These are phyloP conservation scores for Mycena citricolor DNA, from an alignment of 1,284 basidiomycete species.

Conservation along the genomic window DNA sequence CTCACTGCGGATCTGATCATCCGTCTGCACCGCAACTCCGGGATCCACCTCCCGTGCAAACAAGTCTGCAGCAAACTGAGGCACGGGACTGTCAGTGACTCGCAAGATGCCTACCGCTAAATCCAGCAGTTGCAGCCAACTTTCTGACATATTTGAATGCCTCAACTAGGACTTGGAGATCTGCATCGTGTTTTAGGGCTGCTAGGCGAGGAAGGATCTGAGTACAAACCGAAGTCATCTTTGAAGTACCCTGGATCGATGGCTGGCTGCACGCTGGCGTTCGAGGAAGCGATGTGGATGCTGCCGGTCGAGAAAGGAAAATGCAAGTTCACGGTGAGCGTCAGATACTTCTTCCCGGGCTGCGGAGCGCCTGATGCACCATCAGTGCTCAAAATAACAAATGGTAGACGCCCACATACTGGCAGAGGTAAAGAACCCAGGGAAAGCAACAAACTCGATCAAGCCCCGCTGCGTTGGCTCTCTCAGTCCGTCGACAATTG, in stretches of 20 bases:
- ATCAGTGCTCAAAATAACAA: slow-evolving; percentile 6
- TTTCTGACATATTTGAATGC: slow-evolving; percentile 38
- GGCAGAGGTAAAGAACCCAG: slow-evolving; percentile 21
- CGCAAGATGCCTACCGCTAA: slow-evolving; percentile 25
- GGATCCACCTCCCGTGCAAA: slow-evolving; percentile 14
- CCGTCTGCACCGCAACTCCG: slow-evolving; percentile 12
- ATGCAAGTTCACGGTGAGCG: slow-evolving; percentile 12
- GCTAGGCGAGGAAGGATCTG: neutral
- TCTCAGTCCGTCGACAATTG: slow-evolving; percentile 13
- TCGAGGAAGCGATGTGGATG: slow-evolving; percentile 28
- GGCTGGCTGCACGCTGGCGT: slow-evolving; percentile 34
- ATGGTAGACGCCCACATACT: slow-evolving; percentile 16
- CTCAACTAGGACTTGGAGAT: slow-evolving; percentile 36
- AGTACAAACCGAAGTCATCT: slow-evolving; percentile 33
- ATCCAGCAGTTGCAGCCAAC: slow-evolving; percentile 32
- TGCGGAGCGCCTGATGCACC: slow-evolving; percentile 17
- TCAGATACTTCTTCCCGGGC: slow-evolving; percentile 25
- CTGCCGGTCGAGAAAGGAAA: slow-evolving; percentile 21
- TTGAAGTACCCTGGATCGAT: slow-evolving; percentile 40
- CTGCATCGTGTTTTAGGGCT: slow-evolving; percentile 19
- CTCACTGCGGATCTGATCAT: slow-evolving; percentile 16
- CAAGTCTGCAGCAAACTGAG: slow-evolving; percentile 4
- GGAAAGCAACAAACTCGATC: slow-evolving; percentile 24
- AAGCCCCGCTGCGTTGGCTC: slow-evolving; percentile 22
- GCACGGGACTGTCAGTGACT: neutral